Percentiles rank a stretch among this genome's conserved stretches.
Evolutionary conservation across 352 stramenopile genomes (phyloP).

Genomic region (Phytophthora pisi): DNA sequence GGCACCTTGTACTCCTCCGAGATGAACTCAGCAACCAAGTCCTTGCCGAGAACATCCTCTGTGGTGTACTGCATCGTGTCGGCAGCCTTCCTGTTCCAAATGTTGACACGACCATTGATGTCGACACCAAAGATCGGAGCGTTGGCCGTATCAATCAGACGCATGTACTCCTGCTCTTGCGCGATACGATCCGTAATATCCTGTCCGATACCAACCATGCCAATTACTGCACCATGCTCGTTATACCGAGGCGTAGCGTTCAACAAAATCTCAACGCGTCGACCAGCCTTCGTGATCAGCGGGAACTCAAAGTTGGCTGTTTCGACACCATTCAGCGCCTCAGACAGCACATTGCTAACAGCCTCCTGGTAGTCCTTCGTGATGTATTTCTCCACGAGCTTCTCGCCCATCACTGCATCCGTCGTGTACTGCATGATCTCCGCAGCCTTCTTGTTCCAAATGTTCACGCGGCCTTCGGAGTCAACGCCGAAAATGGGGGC

Average conservation of each 20-base stretch:
- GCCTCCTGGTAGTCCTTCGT: slow-evolving; percentile 44
- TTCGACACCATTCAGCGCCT: slow-evolving; percentile 21
- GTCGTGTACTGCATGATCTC: slow-evolving; percentile 82
- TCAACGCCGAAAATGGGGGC: slow-evolving; percentile 72
- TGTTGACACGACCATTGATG: slow-evolving; percentile 41
- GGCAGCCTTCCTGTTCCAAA: slow-evolving; percentile 69
- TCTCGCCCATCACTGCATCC: slow-evolving; percentile 76
- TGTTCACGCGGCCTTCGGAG: slow-evolving; percentile 63
- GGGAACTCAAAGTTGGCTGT: slow-evolving; percentile 21
- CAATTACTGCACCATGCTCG: slow-evolving; percentile 12
- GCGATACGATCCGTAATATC: slow-evolving; percentile 72
- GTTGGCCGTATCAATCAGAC: slow-evolving; percentile 43
- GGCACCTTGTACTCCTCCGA: slow-evolving; percentile 35
- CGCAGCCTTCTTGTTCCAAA: slow-evolving; percentile 87
- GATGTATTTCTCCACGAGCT: slow-evolving; percentile 78
- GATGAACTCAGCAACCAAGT: slow-evolving; percentile 51
- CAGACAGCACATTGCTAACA: slow-evolving; percentile 28
- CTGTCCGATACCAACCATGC: slow-evolving; percentile 68
- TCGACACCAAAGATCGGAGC: slow-evolving; percentile 66
- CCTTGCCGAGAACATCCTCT: slow-evolving; percentile 50
- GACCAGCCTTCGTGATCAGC: slow-evolving; percentile 14
- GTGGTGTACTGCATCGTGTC: slow-evolving; percentile 66
- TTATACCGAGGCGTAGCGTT: slow-evolving; percentile 18
- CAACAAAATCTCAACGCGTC: slow-evolving; percentile 13
- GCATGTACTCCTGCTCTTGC: slow-evolving; percentile 27